Evolutionary conservation across 352 stramenopile species (phyloP).

Genomic region (Pythium rishiriense): DNA sequence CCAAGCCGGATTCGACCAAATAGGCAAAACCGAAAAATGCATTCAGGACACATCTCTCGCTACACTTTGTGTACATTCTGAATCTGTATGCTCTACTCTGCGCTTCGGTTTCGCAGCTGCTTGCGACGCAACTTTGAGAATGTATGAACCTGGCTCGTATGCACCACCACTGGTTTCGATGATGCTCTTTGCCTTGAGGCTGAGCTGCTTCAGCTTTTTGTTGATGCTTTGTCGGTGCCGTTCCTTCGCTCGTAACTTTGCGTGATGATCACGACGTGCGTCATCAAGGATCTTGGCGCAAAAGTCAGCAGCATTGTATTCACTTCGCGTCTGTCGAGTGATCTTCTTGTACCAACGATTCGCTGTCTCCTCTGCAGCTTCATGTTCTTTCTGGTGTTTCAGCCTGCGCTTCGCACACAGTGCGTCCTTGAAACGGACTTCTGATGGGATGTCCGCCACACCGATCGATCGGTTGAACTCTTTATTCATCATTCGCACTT

Average conservation of each 20-base stretch:
- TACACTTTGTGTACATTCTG: neutral
- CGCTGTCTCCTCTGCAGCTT: neutral
- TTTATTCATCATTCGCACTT: conserved; percentile 43
- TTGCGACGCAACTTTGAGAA: conserved; percentile 30
- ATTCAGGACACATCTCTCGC: neutral
- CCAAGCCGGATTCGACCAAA: conserved; percentile 7
- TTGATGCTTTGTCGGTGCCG: conserved; percentile 5
- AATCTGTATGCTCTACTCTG: neutral
- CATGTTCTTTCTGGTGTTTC: conserved; percentile 9
- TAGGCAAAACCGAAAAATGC: neutral
- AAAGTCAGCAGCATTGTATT: conserved; percentile 4
- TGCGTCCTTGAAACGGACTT: conserved; percentile 37
- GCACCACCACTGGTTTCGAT: conserved; percentile 23
- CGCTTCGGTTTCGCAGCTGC: neutral
- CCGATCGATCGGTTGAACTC: conserved; percentile 41
- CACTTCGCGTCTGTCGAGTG: conserved; percentile 6
- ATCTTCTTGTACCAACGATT: conserved; percentile 29
- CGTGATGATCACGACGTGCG: neutral
- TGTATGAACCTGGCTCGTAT: conserved; percentile 49
- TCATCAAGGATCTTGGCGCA: conserved; percentile 21
- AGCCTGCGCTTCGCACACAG: conserved; percentile 6
- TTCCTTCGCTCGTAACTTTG: conserved; percentile 6
- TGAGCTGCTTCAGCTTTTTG: conserved; percentile 30
- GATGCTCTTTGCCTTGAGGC: conserved; percentile 32
- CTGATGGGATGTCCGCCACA: conserved; percentile 34